Percentiles rank a stretch among this genome's conserved stretches.
Conservation (phyloP, 495 filamentous ascomycete species). For the Aspergillus ellipticus region DNA sequence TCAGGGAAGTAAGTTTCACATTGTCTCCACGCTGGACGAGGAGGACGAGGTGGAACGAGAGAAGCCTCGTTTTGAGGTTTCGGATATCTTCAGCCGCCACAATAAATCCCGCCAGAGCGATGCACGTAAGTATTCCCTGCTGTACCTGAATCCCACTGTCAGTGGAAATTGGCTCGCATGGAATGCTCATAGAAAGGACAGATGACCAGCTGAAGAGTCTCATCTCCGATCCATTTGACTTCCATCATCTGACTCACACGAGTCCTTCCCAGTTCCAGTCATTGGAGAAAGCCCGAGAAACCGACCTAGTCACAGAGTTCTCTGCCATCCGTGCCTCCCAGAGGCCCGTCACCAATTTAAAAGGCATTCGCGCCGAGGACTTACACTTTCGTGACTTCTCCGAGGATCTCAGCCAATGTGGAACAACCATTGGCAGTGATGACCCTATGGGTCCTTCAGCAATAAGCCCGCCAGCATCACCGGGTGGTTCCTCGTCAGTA, state of each 20-base stretch:
- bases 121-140: slow-evolving; percentile 28
- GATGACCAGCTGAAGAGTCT: slow-evolving; percentile 41
- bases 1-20: slow-evolving; percentile 50
- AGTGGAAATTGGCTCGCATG: neutral
- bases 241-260: slow-evolving; percentile 82
- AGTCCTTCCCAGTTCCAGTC: slow-evolving; percentile 59
- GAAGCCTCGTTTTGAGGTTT: slow-evolving; percentile 33
- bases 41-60: slow-evolving; percentile 40
- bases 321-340: slow-evolving; percentile 67
- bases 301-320: slow-evolving; percentile 64
- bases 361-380: slow-evolving; percentile 61
- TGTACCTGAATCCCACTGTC: neutral
- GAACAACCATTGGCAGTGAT: slow-evolving; percentile 25
- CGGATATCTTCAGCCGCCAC: slow-evolving; percentile 31
- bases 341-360: slow-evolving; percentile 54
- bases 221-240: slow-evolving; percentile 85
- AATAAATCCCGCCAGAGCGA: slow-evolving; percentile 28
- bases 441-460: slow-evolving; percentile 14
- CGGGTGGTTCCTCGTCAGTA: slow-evolving; percentile 11
- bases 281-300: slow-evolving; percentile 52
- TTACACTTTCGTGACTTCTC: slow-evolving; percentile 62
- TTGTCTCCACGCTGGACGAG: slow-evolving; percentile 45
- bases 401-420: slow-evolving; percentile 36
- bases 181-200: slow-evolving; percentile 7
- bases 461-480: slow-evolving; percentile 18